These are phyloP conservation scores for Verticillium albo-atrum DNA, from an alignment of 2,329 filamentous ascomycete species.

Conservation along the genomic window DNA sequence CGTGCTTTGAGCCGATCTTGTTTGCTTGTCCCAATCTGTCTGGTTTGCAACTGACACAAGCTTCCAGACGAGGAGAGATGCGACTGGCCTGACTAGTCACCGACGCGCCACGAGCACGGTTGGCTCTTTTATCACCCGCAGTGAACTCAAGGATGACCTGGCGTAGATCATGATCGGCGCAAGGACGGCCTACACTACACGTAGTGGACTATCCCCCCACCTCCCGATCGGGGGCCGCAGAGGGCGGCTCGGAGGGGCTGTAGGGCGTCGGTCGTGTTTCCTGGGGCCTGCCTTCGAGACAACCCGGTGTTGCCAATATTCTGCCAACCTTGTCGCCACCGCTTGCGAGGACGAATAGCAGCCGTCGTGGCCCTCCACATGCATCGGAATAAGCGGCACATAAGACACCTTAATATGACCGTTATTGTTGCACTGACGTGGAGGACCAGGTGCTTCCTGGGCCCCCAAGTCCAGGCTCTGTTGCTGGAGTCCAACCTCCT, in stretches of 20 bases:
- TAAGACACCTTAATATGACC: background rate
- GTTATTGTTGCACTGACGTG: background rate
- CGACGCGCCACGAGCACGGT: background rate
- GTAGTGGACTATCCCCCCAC: background rate
- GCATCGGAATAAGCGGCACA: background rate
- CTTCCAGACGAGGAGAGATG: background rate
- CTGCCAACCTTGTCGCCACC: background rate
- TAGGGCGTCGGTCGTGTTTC: background rate
- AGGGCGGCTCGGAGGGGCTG: background rate
- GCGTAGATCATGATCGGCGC: background rate
- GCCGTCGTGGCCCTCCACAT: background rate
- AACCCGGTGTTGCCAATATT: background rate
- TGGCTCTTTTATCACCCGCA: background rate
- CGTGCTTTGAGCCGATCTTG: background rate
- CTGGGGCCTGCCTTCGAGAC: background rate
- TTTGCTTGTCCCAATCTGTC: background rate
- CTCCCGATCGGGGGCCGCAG: background rate
- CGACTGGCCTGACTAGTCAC: background rate
- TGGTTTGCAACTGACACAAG: background rate
- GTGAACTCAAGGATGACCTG: background rate
- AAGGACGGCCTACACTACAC: too few species aligned
- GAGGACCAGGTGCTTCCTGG: background rate
- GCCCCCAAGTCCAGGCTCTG: background rate
- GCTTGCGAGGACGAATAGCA: background rate
- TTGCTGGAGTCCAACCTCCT: background rate